These are phyloP conservation scores for Ceratocystis lukuohia DNA, from an alignment of 2,329 filamentous ascomycete species.

Conservation along the genomic window DNA sequence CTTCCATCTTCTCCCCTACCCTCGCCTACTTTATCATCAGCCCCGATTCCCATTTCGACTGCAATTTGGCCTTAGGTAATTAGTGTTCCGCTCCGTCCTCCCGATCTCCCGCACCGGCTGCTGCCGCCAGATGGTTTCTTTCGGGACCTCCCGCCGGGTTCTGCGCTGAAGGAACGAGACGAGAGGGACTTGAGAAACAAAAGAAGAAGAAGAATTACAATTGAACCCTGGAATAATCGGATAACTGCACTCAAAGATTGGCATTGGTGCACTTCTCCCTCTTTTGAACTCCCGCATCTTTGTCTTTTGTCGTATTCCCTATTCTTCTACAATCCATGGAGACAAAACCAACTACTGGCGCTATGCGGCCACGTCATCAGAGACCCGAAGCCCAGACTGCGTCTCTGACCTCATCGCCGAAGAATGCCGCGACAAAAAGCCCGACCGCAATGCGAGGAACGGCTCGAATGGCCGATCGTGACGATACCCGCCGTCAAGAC, in stretches of 20 bases:
- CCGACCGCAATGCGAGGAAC: slow-evolving; percentile 18
- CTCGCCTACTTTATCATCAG: neutral
- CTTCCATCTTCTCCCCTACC: neutral
- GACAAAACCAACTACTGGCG: neutral
- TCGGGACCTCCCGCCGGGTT: slow-evolving; percentile 10
- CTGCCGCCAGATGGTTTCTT: slow-evolving; percentile 10
- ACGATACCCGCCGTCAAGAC: neutral
- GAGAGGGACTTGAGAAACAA: neutral
- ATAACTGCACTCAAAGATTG: neutral
- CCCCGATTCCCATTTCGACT: neutral
- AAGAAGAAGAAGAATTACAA: neutral
- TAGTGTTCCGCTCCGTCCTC: neutral
- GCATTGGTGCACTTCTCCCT: neutral
- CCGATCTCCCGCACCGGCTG: slow-evolving; percentile 4
- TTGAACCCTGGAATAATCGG: neutral
- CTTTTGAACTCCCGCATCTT: neutral
- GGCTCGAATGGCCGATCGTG: slow-evolving; percentile 16
- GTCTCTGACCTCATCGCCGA: neutral
- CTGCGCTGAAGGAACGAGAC: slow-evolving; percentile 10
- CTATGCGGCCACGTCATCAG: slow-evolving; percentile 1
- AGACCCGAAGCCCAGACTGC: neutral
- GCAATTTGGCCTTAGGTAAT: neutral
- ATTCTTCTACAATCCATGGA: neutral
- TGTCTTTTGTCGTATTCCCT: neutral
- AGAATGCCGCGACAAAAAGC: neutral